phyloP scores from a whole-genome alignment of 345 rosid species.

The Acer yangbiense region DNA sequence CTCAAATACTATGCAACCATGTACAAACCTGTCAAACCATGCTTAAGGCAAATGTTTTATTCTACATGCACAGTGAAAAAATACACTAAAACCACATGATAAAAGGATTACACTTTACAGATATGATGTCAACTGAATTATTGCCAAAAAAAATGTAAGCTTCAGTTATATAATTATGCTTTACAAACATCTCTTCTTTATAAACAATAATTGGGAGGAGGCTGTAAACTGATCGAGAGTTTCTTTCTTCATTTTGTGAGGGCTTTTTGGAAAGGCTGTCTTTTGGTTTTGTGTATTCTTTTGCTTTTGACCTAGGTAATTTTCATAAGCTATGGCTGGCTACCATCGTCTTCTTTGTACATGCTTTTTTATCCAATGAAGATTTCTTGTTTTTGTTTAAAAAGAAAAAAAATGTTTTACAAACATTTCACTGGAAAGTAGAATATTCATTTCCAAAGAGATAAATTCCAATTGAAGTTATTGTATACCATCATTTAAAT shows the following conservation, averaged over 20 bases:
- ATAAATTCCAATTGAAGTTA: conserved; percentile 1
- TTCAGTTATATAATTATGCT: neutral
- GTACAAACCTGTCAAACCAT: neutral
- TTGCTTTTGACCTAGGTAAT: too few species aligned
- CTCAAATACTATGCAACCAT: neutral
- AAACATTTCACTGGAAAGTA: neutral
- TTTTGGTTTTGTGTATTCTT: too few species aligned
- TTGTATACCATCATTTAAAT: conserved; percentile 7
- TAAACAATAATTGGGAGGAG: too few species aligned
- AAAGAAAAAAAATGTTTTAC: neutral
- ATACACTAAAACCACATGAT: too few species aligned
- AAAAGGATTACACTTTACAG: too few species aligned
- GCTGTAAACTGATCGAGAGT: too few species aligned
- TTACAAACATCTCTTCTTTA: neutral
- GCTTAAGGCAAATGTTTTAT: neutral
- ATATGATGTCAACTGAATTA: neutral
- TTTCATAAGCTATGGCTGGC: neutral
- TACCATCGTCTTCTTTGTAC: neutral
- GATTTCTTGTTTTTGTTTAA: neutral
- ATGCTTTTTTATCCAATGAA: neutral
- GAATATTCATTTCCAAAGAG: neutral
- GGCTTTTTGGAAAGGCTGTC: too few species aligned
- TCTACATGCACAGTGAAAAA: neutral
- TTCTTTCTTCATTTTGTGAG: too few species aligned
- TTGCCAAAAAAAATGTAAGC: neutral